Evolutionary conservation across 768 basidiomycete genomes (phyloP).

Genomic region (Mycena epipterygia): DNA sequence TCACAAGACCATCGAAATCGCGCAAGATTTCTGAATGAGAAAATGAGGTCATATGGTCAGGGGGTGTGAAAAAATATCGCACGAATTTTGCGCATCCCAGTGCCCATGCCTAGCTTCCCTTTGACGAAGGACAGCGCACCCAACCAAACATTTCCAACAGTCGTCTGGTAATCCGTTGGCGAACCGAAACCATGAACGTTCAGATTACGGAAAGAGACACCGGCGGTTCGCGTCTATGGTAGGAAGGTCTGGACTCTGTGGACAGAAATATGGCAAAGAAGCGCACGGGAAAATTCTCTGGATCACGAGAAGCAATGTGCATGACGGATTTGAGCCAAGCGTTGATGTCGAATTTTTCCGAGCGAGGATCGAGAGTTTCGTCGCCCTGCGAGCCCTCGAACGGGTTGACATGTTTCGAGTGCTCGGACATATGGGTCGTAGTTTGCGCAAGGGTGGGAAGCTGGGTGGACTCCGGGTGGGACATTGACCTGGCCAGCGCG

Average conservation of each 20-base stretch:
- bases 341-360: constrained; percentile 48
- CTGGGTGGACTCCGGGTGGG: neutral
- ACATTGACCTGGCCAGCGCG: constrained; percentile 22
- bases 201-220: constrained; percentile 54
- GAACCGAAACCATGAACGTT: constrained; percentile 48
- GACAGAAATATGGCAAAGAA: neutral
- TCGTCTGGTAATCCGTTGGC: constrained; percentile 57
- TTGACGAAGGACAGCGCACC: constrained; percentile 33
- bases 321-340: constrained; percentile 49
- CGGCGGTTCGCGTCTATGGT: constrained; percentile 43
- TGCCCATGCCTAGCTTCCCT: constrained; percentile 40
- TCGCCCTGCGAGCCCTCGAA: constrained; percentile 44
- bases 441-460: constrained; percentile 4
- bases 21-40: constrained; percentile 52
- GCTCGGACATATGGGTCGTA: neutral
- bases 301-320: constrained; percentile 41
- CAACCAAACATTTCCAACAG: constrained; percentile 50
- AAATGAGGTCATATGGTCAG: neutral
- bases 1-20: constrained; percentile 61
- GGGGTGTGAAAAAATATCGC: neutral
- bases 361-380: constrained; percentile 50
- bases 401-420: constrained; percentile 35
- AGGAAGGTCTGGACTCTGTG: neutral
- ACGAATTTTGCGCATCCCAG: constrained; percentile 35
- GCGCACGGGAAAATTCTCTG: constrained; percentile 41